Conservation (phyloP, 441 rosid species). For the Iberis amara region DNA sequence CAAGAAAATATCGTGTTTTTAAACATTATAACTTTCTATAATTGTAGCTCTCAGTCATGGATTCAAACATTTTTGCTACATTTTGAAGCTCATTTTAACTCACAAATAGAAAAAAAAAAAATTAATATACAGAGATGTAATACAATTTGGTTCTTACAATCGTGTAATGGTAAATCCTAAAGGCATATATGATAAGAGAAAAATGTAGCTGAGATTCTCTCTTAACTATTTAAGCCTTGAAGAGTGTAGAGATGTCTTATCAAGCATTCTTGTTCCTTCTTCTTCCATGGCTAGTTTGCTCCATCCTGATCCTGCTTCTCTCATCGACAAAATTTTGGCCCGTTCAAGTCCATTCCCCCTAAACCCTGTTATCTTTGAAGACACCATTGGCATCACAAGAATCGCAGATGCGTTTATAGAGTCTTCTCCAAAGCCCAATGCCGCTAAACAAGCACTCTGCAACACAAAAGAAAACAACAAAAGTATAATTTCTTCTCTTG, state of each 20-base stretch:
- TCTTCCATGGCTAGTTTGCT: constrained; percentile 38
- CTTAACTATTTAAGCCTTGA: constrained; percentile 31
- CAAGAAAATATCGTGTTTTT: no score
- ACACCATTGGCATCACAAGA: constrained; percentile 95
- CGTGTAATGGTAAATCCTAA: constrained; percentile 24
- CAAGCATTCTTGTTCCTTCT: constrained; percentile 37
- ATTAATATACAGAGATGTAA: constrained; percentile 27
- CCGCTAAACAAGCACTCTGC: constrained; percentile 67
- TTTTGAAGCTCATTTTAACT: constrained; percentile 6
- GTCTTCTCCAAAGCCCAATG: constrained; percentile 83
- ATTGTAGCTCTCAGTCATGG: constrained; percentile 16
- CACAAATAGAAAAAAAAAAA: background rate
- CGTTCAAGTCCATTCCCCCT: constrained; percentile 67
- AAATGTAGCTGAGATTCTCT: constrained; percentile 26
- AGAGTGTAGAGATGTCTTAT: constrained; percentile 26
- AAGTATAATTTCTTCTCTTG: background rate
- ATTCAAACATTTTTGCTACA: constrained; percentile 16
- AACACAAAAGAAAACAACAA: constrained; percentile 8
- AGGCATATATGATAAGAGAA: constrained; percentile 17
- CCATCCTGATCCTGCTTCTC: constrained; percentile 61
- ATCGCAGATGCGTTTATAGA: constrained; percentile 88
- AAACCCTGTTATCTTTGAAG: constrained; percentile 86
- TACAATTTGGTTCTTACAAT: constrained; percentile 23
- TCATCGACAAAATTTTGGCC: constrained; percentile 56
- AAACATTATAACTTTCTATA: background rate